These are phyloP conservation scores for Monilinia fructigena DNA, from an alignment of 2,329 filamentous ascomycete species.

Conservation along the genomic window DNA sequence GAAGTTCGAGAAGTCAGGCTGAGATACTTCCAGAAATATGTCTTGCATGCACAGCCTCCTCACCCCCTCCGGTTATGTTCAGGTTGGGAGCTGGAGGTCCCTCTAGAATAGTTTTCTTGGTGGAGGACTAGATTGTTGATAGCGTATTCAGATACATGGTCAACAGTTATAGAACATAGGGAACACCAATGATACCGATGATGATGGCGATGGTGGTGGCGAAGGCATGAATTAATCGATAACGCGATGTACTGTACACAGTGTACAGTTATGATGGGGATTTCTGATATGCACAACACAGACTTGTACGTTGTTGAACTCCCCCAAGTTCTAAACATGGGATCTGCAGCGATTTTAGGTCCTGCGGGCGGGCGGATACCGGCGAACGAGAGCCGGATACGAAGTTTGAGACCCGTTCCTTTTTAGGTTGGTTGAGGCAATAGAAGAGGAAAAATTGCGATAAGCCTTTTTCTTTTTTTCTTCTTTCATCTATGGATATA, in stretches of 20 bases:
- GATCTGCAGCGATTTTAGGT: neutral
- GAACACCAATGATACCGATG: neutral
- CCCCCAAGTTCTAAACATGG: neutral
- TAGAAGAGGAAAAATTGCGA: neutral
- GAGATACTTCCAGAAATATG: neutral
- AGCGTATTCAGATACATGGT: neutral
- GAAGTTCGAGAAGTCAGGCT: neutral
- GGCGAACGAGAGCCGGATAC: neutral
- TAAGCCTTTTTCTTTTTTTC: neutral
- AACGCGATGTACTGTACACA: too few relatives aligned
- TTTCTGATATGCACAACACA: too few relatives aligned
- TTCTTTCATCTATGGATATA: neutral
- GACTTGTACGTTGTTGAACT: too few relatives aligned
- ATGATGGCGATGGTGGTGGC: neutral
- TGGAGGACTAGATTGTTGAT: neutral
- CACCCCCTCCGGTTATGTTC: neutral
- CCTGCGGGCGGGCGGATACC: neutral
- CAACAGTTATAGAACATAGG: neutral
- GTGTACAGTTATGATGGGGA: too few relatives aligned
- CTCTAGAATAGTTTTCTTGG: too few relatives aligned
- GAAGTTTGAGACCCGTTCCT: neutral
- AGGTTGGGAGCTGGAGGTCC: neutral
- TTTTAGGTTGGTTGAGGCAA: neutral
- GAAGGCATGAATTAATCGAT: too few relatives aligned
- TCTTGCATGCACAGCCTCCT: slow-evolving; percentile 3